Conservation (phyloP, 345 rosid genomes). For the Eucalyptus microcorys region DNA sequence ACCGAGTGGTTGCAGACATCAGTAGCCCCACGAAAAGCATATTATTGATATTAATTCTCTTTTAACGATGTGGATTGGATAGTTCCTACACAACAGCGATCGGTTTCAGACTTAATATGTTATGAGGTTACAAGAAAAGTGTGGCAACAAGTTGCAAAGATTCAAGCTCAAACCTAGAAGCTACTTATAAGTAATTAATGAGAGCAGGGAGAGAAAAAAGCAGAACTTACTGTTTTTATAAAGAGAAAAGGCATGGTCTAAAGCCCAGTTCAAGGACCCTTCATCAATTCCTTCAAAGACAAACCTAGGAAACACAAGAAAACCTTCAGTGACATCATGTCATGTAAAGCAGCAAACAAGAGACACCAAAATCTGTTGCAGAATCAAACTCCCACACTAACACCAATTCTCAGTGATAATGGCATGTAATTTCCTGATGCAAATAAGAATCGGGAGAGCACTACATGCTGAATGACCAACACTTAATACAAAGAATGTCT, state of each 20-base stretch:
- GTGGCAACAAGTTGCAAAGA: not conserved
- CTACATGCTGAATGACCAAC: not conserved
- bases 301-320: slow-evolving; percentile 11
- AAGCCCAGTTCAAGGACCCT: slow-evolving; percentile 34
- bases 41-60: not conserved
- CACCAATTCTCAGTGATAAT: not conserved
- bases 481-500: not conserved
- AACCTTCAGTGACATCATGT: not conserved
- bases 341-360: not conserved
- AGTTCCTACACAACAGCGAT: not conserved
- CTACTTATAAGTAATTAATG: not conserved
- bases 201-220: not conserved
- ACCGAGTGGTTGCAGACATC: not conserved
- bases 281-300: slow-evolving; percentile 52
- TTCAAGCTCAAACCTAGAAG: not conserved
- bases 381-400: not conserved
- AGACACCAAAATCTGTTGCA: not conserved
- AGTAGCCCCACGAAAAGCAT: not conserved
- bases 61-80: not conserved
- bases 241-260: slow-evolving; percentile 36
- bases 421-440: not conserved
- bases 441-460: not conserved
- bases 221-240: slow-evolving; percentile 27
- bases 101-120: not conserved
- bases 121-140: not conserved